These are phyloP conservation scores for Sungouiozyma intestinalis DNA, from an alignment of 805 yeast species.

Conservation along the genomic window DNA sequence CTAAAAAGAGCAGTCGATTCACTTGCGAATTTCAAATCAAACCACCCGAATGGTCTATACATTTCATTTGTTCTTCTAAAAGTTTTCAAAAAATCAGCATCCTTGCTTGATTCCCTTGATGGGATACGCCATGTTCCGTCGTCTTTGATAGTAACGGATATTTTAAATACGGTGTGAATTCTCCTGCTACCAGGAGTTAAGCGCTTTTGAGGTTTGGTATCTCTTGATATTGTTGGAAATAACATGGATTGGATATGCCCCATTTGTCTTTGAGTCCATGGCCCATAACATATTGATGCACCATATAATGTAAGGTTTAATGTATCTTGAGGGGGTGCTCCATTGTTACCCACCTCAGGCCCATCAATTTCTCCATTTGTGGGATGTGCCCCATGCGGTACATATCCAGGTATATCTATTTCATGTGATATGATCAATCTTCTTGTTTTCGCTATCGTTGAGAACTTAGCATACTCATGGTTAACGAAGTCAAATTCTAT, in stretches of 20 bases:
- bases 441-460: conserved; percentile 56
- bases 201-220: conserved; percentile 35
- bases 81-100: conserved; percentile 33
- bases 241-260: conserved; percentile 51
- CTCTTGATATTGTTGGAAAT: conserved; percentile 57
- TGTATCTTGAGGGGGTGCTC: conserved; percentile 50
- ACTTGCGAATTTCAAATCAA: conserved; percentile 54
- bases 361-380: conserved; percentile 30
- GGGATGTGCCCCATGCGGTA: conserved; percentile 32
- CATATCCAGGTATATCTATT: conserved; percentile 64
- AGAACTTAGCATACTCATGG: conserved; percentile 75
- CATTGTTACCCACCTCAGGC: conserved; percentile 50
- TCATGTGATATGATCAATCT: conserved; percentile 45
- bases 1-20: conserved; percentile 40
- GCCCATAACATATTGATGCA: conserved; percentile 75
- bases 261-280: conserved; percentile 91
- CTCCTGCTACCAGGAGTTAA: conserved; percentile 44
- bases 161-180: conserved; percentile 43
- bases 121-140: conserved; percentile 68
- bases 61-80: conserved; percentile 27
- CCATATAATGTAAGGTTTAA: conserved; percentile 46
- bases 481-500: conserved; percentile 26
- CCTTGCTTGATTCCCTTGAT: conserved; percentile 75
- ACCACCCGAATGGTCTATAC: conserved; percentile 80
- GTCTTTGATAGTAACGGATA: conserved; percentile 50